Evolutionary conservation across 2,329 filamentous ascomycete species (phyloP).

Genomic region (Ceratocystis variospora): DNA sequence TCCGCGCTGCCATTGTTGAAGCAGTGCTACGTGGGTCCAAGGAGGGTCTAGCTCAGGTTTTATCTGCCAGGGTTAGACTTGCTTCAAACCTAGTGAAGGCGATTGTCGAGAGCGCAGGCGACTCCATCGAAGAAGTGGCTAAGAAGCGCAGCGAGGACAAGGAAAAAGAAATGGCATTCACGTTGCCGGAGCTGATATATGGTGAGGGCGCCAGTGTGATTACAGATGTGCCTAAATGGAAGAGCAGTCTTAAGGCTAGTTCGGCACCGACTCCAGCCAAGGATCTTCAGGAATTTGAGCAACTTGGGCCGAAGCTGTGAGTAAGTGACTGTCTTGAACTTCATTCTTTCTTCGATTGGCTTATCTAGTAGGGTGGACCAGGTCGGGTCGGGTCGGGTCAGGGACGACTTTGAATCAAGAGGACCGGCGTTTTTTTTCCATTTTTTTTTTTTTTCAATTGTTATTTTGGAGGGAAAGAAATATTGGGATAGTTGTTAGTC

Average conservation of each 20-base stretch:
- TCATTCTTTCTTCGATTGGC: neutral
- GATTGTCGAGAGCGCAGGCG: conserved; percentile 10
- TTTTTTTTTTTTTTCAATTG: neutral
- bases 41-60: neutral
- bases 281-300: conserved; percentile 74
- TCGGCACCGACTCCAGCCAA: conserved; percentile 57
- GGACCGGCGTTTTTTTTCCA: neutral
- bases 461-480: neutral
- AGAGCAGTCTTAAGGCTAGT: conserved; percentile 59
- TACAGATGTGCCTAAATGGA: conserved; percentile 66
- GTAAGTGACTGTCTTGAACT: neutral
- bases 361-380: no score
- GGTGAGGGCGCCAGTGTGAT: conserved; percentile 43
- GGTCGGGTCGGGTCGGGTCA: no score
- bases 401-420: neutral
- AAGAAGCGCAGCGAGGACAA: conserved; percentile 25
- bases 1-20: conserved; percentile 17
- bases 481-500: no score
- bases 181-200: conserved; percentile 30
- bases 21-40: conserved; percentile 13
- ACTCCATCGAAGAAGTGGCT: conserved; percentile 25
- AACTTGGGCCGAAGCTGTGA: conserved; percentile 67
- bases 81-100: conserved; percentile 26
- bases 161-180: conserved; percentile 16
- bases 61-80: conserved; percentile 8